Conservation (phyloP, 345 rosid genomes). For the Anastatica hierochuntica region DNA sequence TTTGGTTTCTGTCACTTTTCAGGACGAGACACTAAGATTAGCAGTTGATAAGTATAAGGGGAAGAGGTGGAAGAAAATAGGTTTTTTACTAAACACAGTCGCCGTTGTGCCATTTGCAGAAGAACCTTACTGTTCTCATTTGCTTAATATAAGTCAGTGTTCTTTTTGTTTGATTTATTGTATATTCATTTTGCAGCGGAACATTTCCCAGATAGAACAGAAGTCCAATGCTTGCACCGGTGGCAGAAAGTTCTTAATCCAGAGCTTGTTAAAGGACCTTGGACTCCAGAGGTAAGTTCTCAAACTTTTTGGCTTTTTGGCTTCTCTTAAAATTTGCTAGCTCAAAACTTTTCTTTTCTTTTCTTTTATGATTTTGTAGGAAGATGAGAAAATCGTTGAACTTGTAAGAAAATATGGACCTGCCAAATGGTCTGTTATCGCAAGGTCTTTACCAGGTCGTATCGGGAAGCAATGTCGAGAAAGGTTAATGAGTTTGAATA, state of each 20-base stretch:
- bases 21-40: conserved; percentile 80
- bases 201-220: conserved; percentile 72
- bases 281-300: conserved; percentile 70
- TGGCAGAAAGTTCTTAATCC: conserved; percentile 99
- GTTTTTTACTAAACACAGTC: too few relatives aligned
- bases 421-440: conserved; percentile 87
- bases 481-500: conserved; percentile 46
- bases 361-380: conserved; percentile 56
- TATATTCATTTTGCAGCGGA: conserved; percentile 51
- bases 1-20: too few relatives aligned
- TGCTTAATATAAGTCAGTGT: too few relatives aligned
- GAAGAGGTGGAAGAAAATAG: conserved; percentile 90
- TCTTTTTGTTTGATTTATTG: not conserved
- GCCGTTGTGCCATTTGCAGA: too few relatives aligned
- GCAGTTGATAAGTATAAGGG: conserved; percentile 68
- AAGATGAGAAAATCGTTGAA: conserved; percentile 79
- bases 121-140: too few relatives aligned
- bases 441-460: conserved; percentile 86
- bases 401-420: conserved; percentile 73
- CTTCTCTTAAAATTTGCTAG: not conserved
- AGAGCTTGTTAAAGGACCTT: conserved; percentile 92
- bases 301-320: not conserved
- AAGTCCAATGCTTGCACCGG: conserved; percentile 95
- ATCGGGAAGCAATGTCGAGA: conserved; percentile 99
- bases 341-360: conserved; percentile 1